Percentiles rank a stretch among this genome's conserved stretches.
Evolutionary conservation across 2,329 filamentous ascomycete genomes (phyloP).

Genomic region (Aspergillus quadricinctus): DNA sequence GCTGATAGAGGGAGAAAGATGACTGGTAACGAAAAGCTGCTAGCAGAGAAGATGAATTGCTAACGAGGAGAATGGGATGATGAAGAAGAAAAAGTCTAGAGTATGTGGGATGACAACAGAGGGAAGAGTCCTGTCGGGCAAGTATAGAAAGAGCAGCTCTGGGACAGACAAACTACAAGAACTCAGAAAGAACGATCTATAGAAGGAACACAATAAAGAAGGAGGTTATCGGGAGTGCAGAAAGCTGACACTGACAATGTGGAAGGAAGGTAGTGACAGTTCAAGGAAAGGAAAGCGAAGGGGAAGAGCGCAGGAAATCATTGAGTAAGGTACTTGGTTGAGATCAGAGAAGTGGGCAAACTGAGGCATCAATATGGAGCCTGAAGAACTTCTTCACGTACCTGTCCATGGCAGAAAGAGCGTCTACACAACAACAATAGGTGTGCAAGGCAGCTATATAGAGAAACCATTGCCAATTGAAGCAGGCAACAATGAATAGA

Average conservation of each 20-base stretch:
- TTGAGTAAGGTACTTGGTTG: neutral
- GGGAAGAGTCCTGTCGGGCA: neutral
- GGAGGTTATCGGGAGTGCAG: neutral
- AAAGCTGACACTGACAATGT: neutral
- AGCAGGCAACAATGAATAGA: neutral
- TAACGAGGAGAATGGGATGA: neutral
- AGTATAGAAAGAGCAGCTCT: neutral
- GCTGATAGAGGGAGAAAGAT: constrained; percentile 25
- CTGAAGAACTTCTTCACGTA: neutral
- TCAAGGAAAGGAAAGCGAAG: neutral
- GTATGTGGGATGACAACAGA: neutral
- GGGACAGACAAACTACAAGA: neutral
- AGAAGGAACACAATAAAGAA: neutral
- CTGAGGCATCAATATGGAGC: neutral
- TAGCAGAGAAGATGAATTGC: constrained; percentile 27
- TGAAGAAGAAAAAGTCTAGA: neutral
- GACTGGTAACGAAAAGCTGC: constrained; percentile 51
- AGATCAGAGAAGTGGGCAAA: neutral
- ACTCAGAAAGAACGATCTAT: neutral
- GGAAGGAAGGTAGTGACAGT: neutral
- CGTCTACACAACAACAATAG: neutral
- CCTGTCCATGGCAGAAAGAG: neutral
- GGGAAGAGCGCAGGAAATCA: neutral
- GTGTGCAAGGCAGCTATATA: neutral
- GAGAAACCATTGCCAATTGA: neutral